Evolutionary conservation across 768 basidiomycete species (phyloP).

Genomic region (Lactarius akahatsu): DNA sequence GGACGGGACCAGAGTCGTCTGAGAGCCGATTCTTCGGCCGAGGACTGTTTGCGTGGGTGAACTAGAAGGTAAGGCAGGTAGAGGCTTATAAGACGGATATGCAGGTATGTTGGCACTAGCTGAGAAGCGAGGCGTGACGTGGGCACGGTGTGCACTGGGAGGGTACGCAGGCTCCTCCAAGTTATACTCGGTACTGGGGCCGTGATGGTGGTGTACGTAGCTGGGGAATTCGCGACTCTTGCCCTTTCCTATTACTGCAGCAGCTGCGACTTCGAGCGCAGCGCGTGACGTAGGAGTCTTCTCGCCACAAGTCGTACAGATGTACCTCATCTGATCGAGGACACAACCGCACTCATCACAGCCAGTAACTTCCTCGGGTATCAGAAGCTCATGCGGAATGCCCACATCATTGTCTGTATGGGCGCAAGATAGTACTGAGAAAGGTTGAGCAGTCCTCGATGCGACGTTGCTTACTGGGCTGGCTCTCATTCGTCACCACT

Average conservation of each 20-base stretch:
- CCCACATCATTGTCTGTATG: slow-evolving; percentile 25
- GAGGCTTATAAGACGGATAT: slow-evolving; percentile 40
- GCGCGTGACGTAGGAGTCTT: slow-evolving; percentile 46
- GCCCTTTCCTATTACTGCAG: slow-evolving; percentile 50
- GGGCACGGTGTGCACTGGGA: slow-evolving; percentile 22
- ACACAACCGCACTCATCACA: slow-evolving; percentile 80
- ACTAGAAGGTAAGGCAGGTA: slow-evolving; percentile 43
- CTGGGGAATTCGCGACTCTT: slow-evolving; percentile 34
- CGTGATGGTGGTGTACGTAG: slow-evolving; percentile 26
- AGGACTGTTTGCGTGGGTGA: slow-evolving; percentile 21
- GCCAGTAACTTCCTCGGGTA: slow-evolving; percentile 63
- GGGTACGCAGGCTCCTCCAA: slow-evolving; percentile 3
- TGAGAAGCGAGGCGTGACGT: slow-evolving; percentile 4
- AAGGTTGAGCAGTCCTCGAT: neutral
- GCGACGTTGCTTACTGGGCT: slow-evolving; percentile 5
- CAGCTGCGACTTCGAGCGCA: slow-evolving; percentile 28
- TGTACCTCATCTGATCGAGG: slow-evolving; percentile 83
- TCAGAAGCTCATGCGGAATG: slow-evolving; percentile 48
- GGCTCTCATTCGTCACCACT: neutral
- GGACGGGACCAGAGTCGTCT: slow-evolving; percentile 24
- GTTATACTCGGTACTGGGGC: slow-evolving; percentile 3
- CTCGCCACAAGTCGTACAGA: slow-evolving; percentile 86
- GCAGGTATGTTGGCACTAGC: slow-evolving; percentile 4
- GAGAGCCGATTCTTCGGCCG: slow-evolving; percentile 17
- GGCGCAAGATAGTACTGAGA: neutral